Percentiles rank a stretch among this genome's conserved stretches.
Conservation (phyloP, 306 rosid genomes). For the Quercus cerris region DNA sequence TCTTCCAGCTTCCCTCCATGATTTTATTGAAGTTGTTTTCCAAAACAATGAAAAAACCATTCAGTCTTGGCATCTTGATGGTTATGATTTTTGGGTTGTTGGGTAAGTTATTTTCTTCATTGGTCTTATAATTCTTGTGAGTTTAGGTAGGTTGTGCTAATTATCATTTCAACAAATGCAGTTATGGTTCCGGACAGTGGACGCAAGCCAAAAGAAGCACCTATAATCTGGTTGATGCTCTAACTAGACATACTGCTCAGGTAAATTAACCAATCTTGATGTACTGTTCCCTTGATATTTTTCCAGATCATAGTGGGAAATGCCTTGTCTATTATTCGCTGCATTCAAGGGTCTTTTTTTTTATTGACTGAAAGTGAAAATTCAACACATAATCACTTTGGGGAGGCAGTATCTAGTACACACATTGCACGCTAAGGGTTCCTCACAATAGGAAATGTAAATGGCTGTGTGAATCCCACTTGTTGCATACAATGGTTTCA, state of each 20-base stretch:
- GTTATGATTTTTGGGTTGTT: slow-evolving; percentile 92
- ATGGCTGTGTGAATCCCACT: no score
- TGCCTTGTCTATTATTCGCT: not conserved
- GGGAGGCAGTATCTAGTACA: no score
- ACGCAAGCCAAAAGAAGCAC: slow-evolving; percentile 48
- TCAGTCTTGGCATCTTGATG: slow-evolving; percentile 95
- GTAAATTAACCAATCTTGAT: slow-evolving; percentile 30
- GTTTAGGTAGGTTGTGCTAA: slow-evolving; percentile 1
- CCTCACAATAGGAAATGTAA: no score
- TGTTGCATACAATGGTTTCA: no score
- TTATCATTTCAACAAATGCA: slow-evolving; percentile 33
- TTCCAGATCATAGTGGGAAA: not conserved
- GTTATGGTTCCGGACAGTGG: slow-evolving; percentile 81
- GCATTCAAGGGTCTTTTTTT: no score
- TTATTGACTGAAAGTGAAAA: no score
- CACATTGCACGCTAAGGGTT: no score
- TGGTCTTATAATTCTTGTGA: not conserved
- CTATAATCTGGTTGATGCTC: slow-evolving; percentile 80
- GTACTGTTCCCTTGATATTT: not conserved
- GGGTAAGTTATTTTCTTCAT: slow-evolving; percentile 51
- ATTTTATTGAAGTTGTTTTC: slow-evolving; percentile 82
- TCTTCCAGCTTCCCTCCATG: slow-evolving; percentile 57
- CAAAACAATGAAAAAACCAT: slow-evolving; percentile 73
- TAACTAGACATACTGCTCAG: slow-evolving; percentile 94
- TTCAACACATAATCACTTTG: no score